Conservation (phyloP, 1,139 yeast species). For the Suhomyces kunorum region DNA sequence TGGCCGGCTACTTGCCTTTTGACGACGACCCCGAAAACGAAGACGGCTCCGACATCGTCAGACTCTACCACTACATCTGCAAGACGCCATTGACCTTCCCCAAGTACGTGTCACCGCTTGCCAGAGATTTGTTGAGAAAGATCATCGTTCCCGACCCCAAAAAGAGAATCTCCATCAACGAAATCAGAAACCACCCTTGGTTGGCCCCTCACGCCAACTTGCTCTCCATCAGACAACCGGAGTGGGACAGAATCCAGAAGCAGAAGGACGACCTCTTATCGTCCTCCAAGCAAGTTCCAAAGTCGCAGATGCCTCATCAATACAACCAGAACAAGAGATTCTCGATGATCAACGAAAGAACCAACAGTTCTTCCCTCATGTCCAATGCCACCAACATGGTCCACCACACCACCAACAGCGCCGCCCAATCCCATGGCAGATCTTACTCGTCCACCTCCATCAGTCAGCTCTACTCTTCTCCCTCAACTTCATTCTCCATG, state of each 20-base stretch:
- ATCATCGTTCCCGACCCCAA: slow-evolving; percentile 87
- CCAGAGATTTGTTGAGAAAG: slow-evolving; percentile 85
- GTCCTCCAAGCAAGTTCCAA: slow-evolving; percentile 6
- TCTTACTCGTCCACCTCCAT: slow-evolving; percentile 49
- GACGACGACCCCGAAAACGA: slow-evolving; percentile 98
- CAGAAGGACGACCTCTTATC: slow-evolving; percentile 23
- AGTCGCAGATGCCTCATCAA: slow-evolving; percentile 13
- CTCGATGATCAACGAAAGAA: slow-evolving; percentile 49
- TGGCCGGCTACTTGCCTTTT: slow-evolving; percentile 95
- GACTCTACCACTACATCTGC: slow-evolving; percentile 88
- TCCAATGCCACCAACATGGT: slow-evolving; percentile 18
- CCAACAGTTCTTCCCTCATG: slow-evolving; percentile 40
- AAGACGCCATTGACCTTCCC: slow-evolving; percentile 92
- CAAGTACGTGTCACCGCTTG: slow-evolving; percentile 86
- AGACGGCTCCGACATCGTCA: slow-evolving; percentile 91
- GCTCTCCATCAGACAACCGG: slow-evolving; percentile 79
- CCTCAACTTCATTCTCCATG: slow-evolving; percentile 54
- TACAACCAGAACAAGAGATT: slow-evolving; percentile 36
- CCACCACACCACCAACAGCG: slow-evolving; percentile 8
- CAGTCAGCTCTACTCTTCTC: slow-evolving; percentile 46
- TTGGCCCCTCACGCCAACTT: slow-evolving; percentile 76
- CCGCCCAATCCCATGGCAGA: slow-evolving; percentile 31
- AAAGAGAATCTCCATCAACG: slow-evolving; percentile 66
- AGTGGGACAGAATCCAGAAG: slow-evolving; percentile 73
- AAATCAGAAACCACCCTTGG: slow-evolving; percentile 86